phyloP scores from a whole-genome alignment of 768 basidiomycete genomes.

The Baorangia bicolor region DNA sequence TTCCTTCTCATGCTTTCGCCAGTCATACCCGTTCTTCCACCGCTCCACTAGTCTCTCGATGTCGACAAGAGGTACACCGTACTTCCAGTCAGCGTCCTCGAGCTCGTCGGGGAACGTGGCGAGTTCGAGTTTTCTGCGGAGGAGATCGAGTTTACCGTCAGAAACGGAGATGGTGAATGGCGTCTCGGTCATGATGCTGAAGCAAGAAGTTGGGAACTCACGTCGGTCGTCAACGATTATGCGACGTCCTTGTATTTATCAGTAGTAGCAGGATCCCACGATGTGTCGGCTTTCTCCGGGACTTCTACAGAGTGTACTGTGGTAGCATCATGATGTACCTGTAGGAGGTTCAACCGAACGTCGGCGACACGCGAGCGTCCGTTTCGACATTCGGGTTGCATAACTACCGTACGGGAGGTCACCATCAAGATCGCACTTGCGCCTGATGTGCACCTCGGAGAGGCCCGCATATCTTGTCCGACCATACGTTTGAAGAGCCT shows the following conservation, averaged over 20 bases:
- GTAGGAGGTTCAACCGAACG: background rate
- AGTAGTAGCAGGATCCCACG: constrained; percentile 1
- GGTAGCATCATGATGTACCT: no score
- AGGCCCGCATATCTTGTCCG: background rate
- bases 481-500: background rate
- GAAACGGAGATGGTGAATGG: constrained; percentile 50
- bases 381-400: background rate
- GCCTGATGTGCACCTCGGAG: background rate
- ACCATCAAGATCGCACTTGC: background rate
- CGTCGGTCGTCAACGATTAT: background rate
- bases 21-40: constrained; percentile 57
- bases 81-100: constrained; percentile 47
- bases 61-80: constrained; percentile 51
- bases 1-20: constrained; percentile 49
- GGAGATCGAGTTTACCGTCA: constrained; percentile 38
- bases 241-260: background rate
- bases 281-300: background rate
- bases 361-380: background rate
- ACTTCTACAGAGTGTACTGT: background rate
- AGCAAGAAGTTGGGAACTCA: background rate
- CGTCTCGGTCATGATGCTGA: constrained; percentile 28
- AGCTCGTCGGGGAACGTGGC: constrained; percentile 58
- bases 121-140: constrained; percentile 48
- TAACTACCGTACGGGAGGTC: background rate
- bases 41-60: constrained; percentile 45